Base-by-base conservation (phyloP, 1,284 basidiomycete genomes). In the Schizophyllum commune region DNA sequence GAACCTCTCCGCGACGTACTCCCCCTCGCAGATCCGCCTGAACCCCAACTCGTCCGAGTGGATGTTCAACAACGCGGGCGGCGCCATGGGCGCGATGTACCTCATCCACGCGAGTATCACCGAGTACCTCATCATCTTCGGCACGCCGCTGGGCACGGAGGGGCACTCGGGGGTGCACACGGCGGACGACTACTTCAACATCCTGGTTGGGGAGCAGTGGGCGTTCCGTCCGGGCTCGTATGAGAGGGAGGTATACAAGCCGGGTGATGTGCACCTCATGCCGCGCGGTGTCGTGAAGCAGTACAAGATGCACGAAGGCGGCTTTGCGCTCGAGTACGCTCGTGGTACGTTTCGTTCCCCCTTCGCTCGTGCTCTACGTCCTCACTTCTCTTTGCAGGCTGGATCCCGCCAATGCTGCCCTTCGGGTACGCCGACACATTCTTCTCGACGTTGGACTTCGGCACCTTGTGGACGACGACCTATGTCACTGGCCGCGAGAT, bases 71-170 rank as follows among this genome's bases (percentile, higher is more conserved):
- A 99, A 99, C 71, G 96, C 96, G 0, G 96, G 96, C 19, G 96
- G 97, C 59, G 96, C 97, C 0, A 99, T 98, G 96, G 96, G 93
- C 55, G 88, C 89, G 55, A 98, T 99, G 96, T 98, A 94, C 75
- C 84, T 98, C 75, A 91, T 99, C 66, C 96, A 98, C 71, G 93
- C 95, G 17, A 90, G 85, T 74, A 88, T 97, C 68, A 96, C 94
- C 7, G 94, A 96, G 80, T 93, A 95, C 78, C 84, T 96, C 70
- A 92, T 92, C 71, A 90, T 99, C 70, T 99, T 99, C 68, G 96
- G 96, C 4, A 96, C 94, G 0, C 94, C 96, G 0, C 79, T 98
- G 7, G 96, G 96, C 13, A 99, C 96, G 1, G 96, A 99, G 75
- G 96, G 96, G 4, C 97, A 99, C 74, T 86, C 88, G 5, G 96